Evolutionary conservation across 2,329 filamentous ascomycete genomes (phyloP).

Genomic region (Elsinoe ampelina): DNA sequence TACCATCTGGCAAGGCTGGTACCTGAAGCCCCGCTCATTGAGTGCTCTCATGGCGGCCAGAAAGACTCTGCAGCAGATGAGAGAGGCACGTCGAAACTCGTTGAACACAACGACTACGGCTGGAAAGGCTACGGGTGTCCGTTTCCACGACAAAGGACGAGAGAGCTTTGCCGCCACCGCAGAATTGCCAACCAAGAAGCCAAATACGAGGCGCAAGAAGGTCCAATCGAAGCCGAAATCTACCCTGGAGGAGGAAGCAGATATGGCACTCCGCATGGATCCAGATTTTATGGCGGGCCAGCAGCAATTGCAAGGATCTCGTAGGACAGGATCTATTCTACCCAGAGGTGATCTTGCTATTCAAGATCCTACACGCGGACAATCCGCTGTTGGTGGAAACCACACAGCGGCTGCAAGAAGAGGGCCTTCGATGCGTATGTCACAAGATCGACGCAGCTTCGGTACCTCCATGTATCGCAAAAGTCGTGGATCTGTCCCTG

Average conservation of each 20-base stretch:
- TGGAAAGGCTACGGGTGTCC: conserved; percentile 63
- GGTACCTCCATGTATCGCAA: conserved; percentile 32
- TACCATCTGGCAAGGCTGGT: conserved; percentile 75
- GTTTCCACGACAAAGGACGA: conserved; percentile 53
- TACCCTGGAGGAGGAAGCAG: conserved; percentile 34
- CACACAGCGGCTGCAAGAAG: conserved; percentile 48
- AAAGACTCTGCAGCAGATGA: conserved; percentile 30
- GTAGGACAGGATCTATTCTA: conserved; percentile 83
- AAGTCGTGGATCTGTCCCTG: conserved; percentile 49
- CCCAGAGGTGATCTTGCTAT: conserved; percentile 75
- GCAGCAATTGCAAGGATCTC: conserved; percentile 47
- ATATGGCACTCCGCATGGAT: conserved; percentile 41
- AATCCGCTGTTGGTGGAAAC: conserved; percentile 31
- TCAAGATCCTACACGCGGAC: conserved; percentile 12
- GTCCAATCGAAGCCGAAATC: conserved; percentile 18
- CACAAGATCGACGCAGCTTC: conserved; percentile 55
- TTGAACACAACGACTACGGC: conserved; percentile 51
- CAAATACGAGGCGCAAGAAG: conserved; percentile 2
- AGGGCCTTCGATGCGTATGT: conserved; percentile 64
- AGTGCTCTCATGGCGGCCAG: conserved; percentile 34
- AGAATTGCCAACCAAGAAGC: conserved; percentile 25
- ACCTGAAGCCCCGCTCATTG: conserved; percentile 57
- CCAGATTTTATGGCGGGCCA: conserved; percentile 41
- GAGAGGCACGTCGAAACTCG: conserved; percentile 55
- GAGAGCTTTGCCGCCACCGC: conserved; percentile 62